phyloP scores from a whole-genome alignment of 306 rosid genomes.

The Sicyos baderoa region DNA sequence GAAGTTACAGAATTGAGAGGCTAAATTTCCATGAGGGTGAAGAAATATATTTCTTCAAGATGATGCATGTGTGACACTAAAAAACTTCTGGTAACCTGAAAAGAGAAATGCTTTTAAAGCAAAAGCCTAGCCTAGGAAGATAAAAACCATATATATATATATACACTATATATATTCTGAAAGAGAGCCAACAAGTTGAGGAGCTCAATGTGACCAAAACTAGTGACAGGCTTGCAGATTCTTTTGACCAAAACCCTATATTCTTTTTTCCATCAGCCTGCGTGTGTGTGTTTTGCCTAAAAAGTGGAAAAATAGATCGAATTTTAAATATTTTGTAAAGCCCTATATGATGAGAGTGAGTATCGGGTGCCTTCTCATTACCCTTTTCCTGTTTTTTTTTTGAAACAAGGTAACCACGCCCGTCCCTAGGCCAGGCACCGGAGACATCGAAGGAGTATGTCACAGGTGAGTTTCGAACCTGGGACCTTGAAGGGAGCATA shows the following conservation, averaged over 20 bases:
- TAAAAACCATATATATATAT: not conserved
- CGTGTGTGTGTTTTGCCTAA: not conserved
- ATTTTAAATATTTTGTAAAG: constrained; percentile 33
- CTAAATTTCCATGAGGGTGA: not conserved
- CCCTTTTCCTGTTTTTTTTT: too few relatives aligned
- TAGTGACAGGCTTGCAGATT: constrained; percentile 16
- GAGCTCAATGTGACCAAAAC: constrained; percentile 17
- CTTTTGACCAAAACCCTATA: constrained; percentile 44
- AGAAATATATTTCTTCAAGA: not conserved
- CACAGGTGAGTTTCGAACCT: too few relatives aligned
- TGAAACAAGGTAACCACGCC: too few relatives aligned
- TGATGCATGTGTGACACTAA: not conserved
- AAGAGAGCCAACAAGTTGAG: constrained; percentile 23
- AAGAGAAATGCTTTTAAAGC: not conserved
- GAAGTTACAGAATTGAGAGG: not conserved
- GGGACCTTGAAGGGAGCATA: too few relatives aligned
- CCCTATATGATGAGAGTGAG: constrained; percentile 38
- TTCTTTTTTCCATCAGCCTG: constrained; percentile 17
- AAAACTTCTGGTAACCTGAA: constrained; percentile 13
- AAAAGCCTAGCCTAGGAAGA: not conserved
- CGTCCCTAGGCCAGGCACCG: too few relatives aligned
- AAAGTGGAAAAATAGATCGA: constrained; percentile 40
- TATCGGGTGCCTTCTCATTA: constrained; percentile 51
- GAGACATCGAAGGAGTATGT: too few relatives aligned
- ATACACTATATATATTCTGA: not conserved